Percentiles rank a stretch among this genome's conserved stretches.
These are phyloP conservation scores for Parathielavia hyrcaniae DNA, from an alignment of 495 filamentous ascomycete genomes.

Conservation along the genomic window DNA sequence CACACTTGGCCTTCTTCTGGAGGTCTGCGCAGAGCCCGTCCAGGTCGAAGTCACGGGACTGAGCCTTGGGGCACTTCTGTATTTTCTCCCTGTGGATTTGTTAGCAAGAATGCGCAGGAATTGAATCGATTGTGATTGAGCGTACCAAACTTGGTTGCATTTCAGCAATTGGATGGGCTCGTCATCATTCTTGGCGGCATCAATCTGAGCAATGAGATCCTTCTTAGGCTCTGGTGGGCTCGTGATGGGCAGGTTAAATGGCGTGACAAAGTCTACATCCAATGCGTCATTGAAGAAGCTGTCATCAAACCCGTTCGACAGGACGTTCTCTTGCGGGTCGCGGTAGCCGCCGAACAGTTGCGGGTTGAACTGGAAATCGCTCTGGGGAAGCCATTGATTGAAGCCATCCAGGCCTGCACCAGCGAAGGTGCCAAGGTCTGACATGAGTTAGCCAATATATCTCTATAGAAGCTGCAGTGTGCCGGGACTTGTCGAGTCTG, in stretches of 20 bases:
- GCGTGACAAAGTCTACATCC: conserved; percentile 66
- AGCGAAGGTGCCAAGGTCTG: conserved; percentile 34
- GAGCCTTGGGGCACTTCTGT: conserved; percentile 77
- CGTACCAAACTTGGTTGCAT: conserved; percentile 92
- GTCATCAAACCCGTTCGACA: conserved; percentile 33
- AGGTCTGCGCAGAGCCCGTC: conserved; percentile 88
- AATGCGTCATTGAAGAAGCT: conserved; percentile 63
- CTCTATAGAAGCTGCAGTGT: not conserved
- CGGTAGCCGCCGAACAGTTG: conserved; percentile 89
- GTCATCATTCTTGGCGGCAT: conserved; percentile 62
- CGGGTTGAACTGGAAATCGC: conserved; percentile 84
- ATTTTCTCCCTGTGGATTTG: conserved; percentile 70
- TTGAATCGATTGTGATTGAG: conserved; percentile 6
- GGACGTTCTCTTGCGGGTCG: conserved; percentile 73
- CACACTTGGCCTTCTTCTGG: conserved; percentile 94
- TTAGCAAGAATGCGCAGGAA: conserved; percentile 16
- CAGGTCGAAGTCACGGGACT: conserved; percentile 82
- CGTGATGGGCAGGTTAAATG: conserved; percentile 59
- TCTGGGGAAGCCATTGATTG: conserved; percentile 71
- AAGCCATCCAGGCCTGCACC: conserved; percentile 40
- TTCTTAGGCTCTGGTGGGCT: conserved; percentile 50
- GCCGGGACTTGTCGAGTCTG: not conserved
- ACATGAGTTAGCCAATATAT: conserved; percentile 9
- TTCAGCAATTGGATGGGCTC: conserved; percentile 59
- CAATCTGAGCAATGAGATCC: conserved; percentile 67